Evolutionary conservation across 805 yeast species (phyloP).

Genomic region (Lachancea sp.): DNA sequence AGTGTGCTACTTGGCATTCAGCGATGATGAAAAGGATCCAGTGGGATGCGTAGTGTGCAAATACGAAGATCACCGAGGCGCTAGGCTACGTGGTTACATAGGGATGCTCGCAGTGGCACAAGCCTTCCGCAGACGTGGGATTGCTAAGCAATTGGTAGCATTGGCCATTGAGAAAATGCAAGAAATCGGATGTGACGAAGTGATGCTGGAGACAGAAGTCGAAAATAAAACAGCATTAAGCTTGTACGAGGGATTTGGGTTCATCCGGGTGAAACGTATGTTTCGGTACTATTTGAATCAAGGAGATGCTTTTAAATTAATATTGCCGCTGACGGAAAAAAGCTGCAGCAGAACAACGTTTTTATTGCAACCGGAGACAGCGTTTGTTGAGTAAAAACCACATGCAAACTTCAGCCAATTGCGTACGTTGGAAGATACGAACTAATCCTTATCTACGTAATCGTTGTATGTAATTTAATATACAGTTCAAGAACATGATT

Average conservation of each 20-base stretch:
- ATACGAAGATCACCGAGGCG: constrained; percentile 63
- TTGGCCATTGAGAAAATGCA: constrained; percentile 60
- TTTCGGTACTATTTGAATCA: constrained; percentile 85
- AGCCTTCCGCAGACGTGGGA: constrained; percentile 65
- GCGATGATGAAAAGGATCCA: constrained; percentile 32
- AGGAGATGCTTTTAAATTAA: constrained; percentile 85
- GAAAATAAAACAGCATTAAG: constrained; percentile 63
- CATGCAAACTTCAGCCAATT: neutral
- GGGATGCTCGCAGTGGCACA: constrained; percentile 91
- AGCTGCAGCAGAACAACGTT: constrained; percentile 53
- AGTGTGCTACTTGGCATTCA: constrained; percentile 60
- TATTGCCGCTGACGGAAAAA: constrained; percentile 68
- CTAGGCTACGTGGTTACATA: constrained; percentile 77
- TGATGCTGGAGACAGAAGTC: constrained; percentile 90
- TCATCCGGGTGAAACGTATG: constrained; percentile 65
- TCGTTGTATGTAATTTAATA: constrained; percentile 4
- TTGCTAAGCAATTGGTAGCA: constrained; percentile 68
- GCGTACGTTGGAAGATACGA: neutral
- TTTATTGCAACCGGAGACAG: constrained; percentile 26
- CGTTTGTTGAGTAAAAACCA: constrained; percentile 1
- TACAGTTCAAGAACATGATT: constrained; percentile 8
- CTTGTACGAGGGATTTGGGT: constrained; percentile 71
- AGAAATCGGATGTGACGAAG: constrained; percentile 68
- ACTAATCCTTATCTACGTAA: constrained; percentile 8
- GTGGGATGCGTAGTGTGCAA: constrained; percentile 87